These are phyloP conservation scores for Globisporangium okanoganense DNA, from an alignment of 352 stramenopile species.

Conservation along the genomic window DNA sequence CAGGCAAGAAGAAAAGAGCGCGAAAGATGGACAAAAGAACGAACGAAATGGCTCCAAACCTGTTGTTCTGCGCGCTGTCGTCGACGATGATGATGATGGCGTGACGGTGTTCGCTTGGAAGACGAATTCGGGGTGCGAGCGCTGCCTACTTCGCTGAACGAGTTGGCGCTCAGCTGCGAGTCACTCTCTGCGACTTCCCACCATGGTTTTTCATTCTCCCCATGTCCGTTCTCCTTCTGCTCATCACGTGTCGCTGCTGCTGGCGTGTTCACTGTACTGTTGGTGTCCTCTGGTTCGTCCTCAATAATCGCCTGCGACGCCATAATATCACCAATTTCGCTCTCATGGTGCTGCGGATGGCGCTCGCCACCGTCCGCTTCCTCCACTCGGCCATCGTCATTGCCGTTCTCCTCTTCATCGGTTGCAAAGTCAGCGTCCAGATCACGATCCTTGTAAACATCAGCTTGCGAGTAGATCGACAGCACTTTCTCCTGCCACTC, in stretches of 20 bases:
- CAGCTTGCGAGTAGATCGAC: constrained; percentile 14
- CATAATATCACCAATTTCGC: constrained; percentile 70
- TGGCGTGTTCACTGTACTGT: not conserved
- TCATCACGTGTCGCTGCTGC: not conserved
- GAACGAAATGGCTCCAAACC: not conserved
- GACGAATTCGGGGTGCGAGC: constrained; percentile 16
- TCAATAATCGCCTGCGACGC: constrained; percentile 45
- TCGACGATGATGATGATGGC: constrained; percentile 19
- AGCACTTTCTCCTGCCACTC: constrained; percentile 22
- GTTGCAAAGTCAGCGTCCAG: constrained; percentile 1
- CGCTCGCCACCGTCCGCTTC: constrained; percentile 6
- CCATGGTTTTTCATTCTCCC: constrained; percentile 20
- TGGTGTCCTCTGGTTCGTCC: constrained; percentile 8
- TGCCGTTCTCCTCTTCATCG: constrained; percentile 17
- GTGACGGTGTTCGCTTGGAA: constrained; percentile 4
- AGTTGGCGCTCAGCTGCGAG: constrained; percentile 24
- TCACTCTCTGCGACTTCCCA: constrained; percentile 48
- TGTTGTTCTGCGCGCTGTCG: constrained; percentile 21
- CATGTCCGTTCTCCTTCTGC: not conserved
- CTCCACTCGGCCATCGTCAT: constrained; percentile 22
- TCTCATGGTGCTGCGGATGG: constrained; percentile 1
- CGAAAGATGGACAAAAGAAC: constrained; percentile 13
- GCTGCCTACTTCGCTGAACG: constrained; percentile 48
- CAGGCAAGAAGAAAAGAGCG: not conserved
- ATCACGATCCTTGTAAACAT: not conserved